Conservation (phyloP, 2,329 filamentous ascomycete genomes). For the Mycogone perniciosa region DNA sequence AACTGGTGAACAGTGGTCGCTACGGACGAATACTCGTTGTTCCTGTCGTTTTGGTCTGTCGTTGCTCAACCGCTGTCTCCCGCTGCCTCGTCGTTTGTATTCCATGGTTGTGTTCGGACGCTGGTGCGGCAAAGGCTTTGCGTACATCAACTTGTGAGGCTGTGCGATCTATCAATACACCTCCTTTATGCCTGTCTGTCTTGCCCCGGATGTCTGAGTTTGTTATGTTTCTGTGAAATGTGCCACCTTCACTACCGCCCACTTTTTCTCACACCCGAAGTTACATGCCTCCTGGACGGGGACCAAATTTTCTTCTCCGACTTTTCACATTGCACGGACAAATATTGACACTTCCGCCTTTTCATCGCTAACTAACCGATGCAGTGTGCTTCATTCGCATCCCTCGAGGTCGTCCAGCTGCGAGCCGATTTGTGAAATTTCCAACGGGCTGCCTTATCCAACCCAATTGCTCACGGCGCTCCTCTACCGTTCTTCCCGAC, state of each 20-base stretch:
- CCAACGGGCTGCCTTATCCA: background rate
- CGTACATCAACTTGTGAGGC: background rate
- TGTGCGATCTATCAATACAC: background rate
- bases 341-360: background rate
- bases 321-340: background rate
- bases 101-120: background rate
- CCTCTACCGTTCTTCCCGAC: conserved; percentile 8
- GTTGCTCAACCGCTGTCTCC: background rate
- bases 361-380: conserved; percentile 5
- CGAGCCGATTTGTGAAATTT: background rate
- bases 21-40: background rate
- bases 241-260: background rate
- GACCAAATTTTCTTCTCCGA: background rate
- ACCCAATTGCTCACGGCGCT: conserved; percentile 1
- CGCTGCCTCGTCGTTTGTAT: background rate
- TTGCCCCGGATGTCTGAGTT: background rate
- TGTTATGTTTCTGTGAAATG: background rate
- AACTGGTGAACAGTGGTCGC: conserved; percentile 8
- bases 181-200: background rate
- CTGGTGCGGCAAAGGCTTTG: background rate
- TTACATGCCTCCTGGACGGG: background rate
- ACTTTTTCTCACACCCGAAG: background rate
- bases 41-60: background rate
- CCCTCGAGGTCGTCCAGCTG: background rate
- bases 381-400: conserved; percentile 2